Conservation (phyloP, 2,329 filamentous ascomycete genomes). For the Aureobasidium sp. region DNA sequence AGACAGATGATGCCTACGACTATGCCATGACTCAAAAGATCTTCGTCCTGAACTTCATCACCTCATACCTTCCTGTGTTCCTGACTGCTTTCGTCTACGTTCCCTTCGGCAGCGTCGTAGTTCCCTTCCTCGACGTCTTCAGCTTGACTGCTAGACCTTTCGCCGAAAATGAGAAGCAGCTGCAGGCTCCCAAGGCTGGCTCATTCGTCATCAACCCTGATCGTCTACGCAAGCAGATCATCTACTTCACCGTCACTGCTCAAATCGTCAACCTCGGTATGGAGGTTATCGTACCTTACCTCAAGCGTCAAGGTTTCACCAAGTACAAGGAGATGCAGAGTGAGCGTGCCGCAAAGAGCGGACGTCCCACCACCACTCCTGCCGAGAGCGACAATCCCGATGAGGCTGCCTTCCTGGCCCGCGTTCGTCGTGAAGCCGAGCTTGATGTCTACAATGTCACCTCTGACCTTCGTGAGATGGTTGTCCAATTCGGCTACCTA, state of each 20-base stretch:
- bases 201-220: conserved; percentile 74
- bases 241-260: conserved; percentile 91
- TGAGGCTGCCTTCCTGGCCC: conserved; percentile 70
- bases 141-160: conserved; percentile 66
- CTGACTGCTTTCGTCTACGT: conserved; percentile 92
- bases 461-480: conserved; percentile 86
- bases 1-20: conserved; percentile 76
- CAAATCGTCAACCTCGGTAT: conserved; percentile 82
- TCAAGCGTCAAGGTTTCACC: conserved; percentile 69
- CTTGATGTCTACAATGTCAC: conserved; percentile 84
- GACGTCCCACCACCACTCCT: conserved; percentile 38
- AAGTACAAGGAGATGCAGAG: conserved; percentile 72
- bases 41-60: conserved; percentile 94
- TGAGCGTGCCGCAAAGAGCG: conserved; percentile 50
- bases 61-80: conserved; percentile 86
- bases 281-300: conserved; percentile 76
- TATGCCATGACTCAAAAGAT: conserved; percentile 84
- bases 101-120: conserved; percentile 75
- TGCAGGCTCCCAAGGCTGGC: conserved; percentile 48
- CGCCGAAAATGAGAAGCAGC: conserved; percentile 65
- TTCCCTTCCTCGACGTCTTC: conserved; percentile 82
- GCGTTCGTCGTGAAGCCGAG: conserved; percentile 76
- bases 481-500: conserved; percentile 75
- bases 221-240: conserved; percentile 81
- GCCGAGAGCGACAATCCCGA: conserved; percentile 59